A percentile compares a stretch with the other conserved stretches of the same genome.
Conservation (phyloP, 176 grass and related monocot genomes). For the Otatea glauca region DNA sequence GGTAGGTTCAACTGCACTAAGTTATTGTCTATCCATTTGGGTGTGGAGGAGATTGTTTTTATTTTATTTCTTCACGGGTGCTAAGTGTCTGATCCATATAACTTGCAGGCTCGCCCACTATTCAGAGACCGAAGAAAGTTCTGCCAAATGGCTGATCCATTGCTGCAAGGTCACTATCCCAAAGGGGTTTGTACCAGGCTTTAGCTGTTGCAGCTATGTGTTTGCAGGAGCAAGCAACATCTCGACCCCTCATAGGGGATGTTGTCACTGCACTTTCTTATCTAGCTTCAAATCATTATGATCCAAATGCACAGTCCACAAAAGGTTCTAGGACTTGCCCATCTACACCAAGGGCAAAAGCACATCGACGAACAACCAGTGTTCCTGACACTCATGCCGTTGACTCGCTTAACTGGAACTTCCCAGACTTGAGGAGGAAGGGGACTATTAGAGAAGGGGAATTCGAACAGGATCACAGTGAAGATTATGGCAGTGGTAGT, state of each 20-base stretch:
- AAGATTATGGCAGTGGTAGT: constrained; percentile 59
- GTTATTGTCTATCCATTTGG: constrained; percentile 2
- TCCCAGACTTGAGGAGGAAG: constrained; percentile 63
- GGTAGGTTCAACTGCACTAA: constrained; percentile 40
- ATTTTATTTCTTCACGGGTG: constrained; percentile 36
- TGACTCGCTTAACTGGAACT: constrained; percentile 59
- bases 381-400: constrained; percentile 55
- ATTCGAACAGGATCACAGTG: constrained; percentile 50
- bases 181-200: constrained; percentile 93
- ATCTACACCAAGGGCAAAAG: constrained; percentile 64
- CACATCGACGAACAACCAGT: constrained; percentile 61
- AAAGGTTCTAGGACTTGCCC: constrained; percentile 67
- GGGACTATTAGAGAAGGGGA: constrained; percentile 44
- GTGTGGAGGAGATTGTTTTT: constrained; percentile 2
- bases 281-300: constrained; percentile 76
- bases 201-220: constrained; percentile 97
- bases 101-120: constrained; percentile 82
- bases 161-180: constrained; percentile 65
- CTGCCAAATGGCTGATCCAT: constrained; percentile 80
- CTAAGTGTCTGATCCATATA: constrained; percentile 33
- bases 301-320: constrained; percentile 56
- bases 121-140: constrained; percentile 96
- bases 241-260: constrained; percentile 89
- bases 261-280: constrained; percentile 94
- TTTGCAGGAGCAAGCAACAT: constrained; percentile 80